Evolutionary conservation across 306 rosid genomes (phyloP).

Genomic region (Fragaria vesca): DNA sequence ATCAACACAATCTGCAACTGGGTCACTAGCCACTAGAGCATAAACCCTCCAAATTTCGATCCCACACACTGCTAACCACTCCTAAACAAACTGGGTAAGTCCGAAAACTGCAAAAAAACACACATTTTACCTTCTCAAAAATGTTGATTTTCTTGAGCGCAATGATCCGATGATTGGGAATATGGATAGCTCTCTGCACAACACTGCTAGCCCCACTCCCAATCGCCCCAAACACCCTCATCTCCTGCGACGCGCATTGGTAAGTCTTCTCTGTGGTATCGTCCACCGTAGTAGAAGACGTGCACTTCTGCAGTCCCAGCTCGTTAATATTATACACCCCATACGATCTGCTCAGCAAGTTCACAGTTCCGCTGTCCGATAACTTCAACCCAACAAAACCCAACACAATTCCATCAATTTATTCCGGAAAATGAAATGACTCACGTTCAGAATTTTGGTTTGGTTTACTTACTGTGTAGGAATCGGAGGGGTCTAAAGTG

Average conservation of each 20-base stretch:
- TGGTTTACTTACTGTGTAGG: conserved; percentile 58
- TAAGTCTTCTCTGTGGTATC: conserved; percentile 60
- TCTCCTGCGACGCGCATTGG: conserved; percentile 75
- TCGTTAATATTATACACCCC: conserved; percentile 92
- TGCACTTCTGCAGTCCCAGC: conserved; percentile 85
- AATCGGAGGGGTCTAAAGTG: conserved; percentile 71
- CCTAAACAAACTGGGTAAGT: not conserved
- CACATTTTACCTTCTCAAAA: conserved; percentile 71
- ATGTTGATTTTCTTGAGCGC: conserved; percentile 93
- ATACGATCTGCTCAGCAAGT: conserved; percentile 81
- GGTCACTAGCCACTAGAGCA: not conserved
- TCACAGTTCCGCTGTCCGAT: conserved; percentile 88
- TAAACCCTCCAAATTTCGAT: not conserved
- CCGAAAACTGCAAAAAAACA: not conserved
- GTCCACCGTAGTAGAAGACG: conserved; percentile 52
- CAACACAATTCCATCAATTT: not conserved
- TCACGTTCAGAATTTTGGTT: not conserved
- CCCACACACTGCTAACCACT: not conserved
- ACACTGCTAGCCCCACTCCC: conserved; percentile 98
- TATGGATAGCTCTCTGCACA: conserved; percentile 95
- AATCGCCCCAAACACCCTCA: conserved; percentile 91
- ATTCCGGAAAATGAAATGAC: not conserved
- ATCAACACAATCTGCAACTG: not conserved
- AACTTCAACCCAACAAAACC: conserved; percentile 45
- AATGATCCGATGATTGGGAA: conserved; percentile 76